Evolutionary conservation across 1,284 basidiomycete species (phyloP), one percentile per base, ranked within the genome.

Genomic region (Anthracocystis setariae): DNA sequence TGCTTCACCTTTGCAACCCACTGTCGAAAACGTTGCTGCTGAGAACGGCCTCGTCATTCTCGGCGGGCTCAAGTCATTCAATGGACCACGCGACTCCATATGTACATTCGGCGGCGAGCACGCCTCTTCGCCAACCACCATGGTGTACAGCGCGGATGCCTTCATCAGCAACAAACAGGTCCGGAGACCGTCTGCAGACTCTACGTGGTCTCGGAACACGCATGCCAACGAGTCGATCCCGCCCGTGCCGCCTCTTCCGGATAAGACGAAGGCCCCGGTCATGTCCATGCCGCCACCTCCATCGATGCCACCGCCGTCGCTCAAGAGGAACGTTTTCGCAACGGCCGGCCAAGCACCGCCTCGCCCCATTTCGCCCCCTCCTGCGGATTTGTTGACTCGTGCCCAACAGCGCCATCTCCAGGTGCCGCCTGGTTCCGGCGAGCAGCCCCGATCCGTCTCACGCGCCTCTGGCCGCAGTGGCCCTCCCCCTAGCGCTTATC

Each of bases 221-320:
- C 54, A 68, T 45, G 35, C 48, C 5, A 47, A 24, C 12, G 65
- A 73, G 23, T 42, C 49, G 33, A 54, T 68, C 12, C 70, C 70
- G 23, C 60, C 69, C 7, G 71, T 71, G 21, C 67, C 65, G 18
- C 39, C 74, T 18, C 60, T 74, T 45, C 66, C 70, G 18, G 76
- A 76, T 57, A 76, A 68, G 58, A 75, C 60, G 35, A 76, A 73
- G 52, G 72, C 74, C 8, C 76, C 76, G 10, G 53, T 73, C 46
- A 70, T 78, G 72, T 50, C 69, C 39, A 70, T 77, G 55, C 76
- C 76, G 2, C 74, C 74, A 10, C 77, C 77, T 17, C 77, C 76
- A 4, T 55, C 49, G 13, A 74, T 76, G 71, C 77, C 77, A 38
- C 77, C 77, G 39, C 77, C 77, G 20, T 52, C 77, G 20, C 20